Evolutionary conservation across 2,329 filamentous ascomycete species (phyloP).

Genomic region (Venturiaceae sp.): DNA sequence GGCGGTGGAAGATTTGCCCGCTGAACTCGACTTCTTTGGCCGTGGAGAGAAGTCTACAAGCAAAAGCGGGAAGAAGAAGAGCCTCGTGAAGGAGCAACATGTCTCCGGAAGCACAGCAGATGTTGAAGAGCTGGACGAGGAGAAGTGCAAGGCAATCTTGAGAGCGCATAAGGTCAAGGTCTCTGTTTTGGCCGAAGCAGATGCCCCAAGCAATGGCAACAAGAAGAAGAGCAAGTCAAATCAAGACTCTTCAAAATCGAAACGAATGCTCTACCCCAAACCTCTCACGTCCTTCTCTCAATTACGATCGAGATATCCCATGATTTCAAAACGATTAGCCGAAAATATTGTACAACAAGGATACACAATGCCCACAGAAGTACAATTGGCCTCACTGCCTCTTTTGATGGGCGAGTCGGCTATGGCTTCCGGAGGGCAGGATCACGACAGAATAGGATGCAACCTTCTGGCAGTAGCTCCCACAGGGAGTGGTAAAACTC

Average conservation of each 20-base stretch:
- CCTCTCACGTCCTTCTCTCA: slow-evolving; percentile 71
- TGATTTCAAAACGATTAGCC: slow-evolving; percentile 62
- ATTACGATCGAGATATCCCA: slow-evolving; percentile 54
- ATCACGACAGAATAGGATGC: slow-evolving; percentile 28
- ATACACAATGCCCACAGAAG: slow-evolving; percentile 82
- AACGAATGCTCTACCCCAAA: slow-evolving; percentile 61
- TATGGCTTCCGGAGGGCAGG: slow-evolving; percentile 28
- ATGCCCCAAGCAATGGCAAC: slow-evolving; percentile 37
- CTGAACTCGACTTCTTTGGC: slow-evolving; percentile 35
- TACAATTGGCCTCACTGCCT: slow-evolving; percentile 80
- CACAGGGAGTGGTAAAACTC: slow-evolving; percentile 92
- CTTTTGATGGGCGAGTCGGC: slow-evolving; percentile 54
- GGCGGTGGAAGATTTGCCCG: slow-evolving; percentile 14
- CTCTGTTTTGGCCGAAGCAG: slow-evolving; percentile 53
- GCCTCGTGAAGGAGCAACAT: neutral
- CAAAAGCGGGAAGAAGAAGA: slow-evolving; percentile 7
- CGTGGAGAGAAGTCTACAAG: slow-evolving; percentile 8
- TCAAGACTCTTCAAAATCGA: slow-evolving; percentile 18
- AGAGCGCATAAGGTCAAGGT: slow-evolving; percentile 79
- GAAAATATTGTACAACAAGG: slow-evolving; percentile 78
- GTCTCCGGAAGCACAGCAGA: neutral
- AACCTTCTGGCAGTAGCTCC: slow-evolving; percentile 86
- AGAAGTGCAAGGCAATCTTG: slow-evolving; percentile 64
- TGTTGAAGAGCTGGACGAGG: slow-evolving; percentile 44
- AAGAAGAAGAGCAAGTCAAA: slow-evolving; percentile 25